phyloP scores from a whole-genome alignment of 169 alveolate genomes.

The Plasmodium inui region DNA sequence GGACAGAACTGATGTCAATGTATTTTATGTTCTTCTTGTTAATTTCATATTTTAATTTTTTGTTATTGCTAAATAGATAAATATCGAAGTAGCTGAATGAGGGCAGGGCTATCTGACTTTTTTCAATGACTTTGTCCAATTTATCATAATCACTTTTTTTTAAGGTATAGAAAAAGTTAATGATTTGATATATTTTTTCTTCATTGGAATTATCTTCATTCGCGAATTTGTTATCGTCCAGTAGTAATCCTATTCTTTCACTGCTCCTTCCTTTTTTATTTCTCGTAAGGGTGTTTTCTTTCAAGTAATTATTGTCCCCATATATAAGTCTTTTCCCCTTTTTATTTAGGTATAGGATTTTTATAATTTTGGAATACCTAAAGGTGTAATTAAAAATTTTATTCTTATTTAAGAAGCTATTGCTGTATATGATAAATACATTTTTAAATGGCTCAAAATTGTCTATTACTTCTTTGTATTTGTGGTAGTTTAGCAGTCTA shows the following conservation, averaged over 20 bases:
- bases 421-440: constrained; percentile 41
- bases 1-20: constrained; percentile 38
- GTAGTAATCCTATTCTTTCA: constrained; percentile 23
- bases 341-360: constrained; percentile 38
- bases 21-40: constrained; percentile 67
- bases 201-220: constrained; percentile 11
- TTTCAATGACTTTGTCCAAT: constrained; percentile 40
- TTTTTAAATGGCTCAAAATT: constrained; percentile 65
- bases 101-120: constrained; percentile 41
- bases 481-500: constrained; percentile 47
- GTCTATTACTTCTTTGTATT: constrained; percentile 54
- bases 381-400: constrained; percentile 30
- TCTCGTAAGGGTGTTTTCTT: constrained; percentile 14
- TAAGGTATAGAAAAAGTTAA: constrained; percentile 31
- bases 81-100: constrained; percentile 67
- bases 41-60: constrained; percentile 71
- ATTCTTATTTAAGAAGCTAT: constrained; percentile 51
- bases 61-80: constrained; percentile 69
- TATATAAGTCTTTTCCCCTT: constrained; percentile 65
- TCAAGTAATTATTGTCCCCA: constrained; percentile 45
- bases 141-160: constrained; percentile 56
- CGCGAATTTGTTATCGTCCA: not conserved
- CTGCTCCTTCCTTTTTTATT: constrained; percentile 35
- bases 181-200: constrained; percentile 18
- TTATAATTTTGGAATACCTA: constrained; percentile 56